Conservation (phyloP, 179 eudicot species). For the Silene coronaria region DNA sequence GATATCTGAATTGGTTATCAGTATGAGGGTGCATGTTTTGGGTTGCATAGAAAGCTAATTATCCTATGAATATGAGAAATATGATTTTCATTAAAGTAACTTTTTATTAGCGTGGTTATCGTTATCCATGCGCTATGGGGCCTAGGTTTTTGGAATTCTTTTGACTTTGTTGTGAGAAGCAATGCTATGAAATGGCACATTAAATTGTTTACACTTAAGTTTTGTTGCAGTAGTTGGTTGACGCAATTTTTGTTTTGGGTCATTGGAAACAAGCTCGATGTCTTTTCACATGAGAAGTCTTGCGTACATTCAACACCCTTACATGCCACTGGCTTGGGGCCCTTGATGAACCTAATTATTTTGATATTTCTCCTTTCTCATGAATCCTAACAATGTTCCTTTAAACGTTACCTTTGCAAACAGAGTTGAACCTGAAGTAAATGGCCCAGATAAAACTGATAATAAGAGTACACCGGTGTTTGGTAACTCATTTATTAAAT, state of each 20-base stretch:
- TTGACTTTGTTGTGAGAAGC: not conserved
- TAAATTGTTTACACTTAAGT: not conserved
- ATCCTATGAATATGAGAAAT: not conserved
- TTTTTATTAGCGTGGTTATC: not conserved
- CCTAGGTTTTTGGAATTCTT: not conserved
- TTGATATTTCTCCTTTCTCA: not conserved
- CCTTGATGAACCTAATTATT: not conserved
- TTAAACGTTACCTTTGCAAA: conserved; percentile 20
- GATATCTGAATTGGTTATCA: not conserved
- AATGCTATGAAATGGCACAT: not conserved
- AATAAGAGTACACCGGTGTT: conserved; percentile 22
- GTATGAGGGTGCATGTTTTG: not conserved
- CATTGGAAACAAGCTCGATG: not conserved
- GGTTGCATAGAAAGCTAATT: not conserved
- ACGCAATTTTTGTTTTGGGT: not conserved
- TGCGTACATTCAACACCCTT: not conserved
- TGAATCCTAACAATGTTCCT: not conserved
- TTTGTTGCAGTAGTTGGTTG: too few species aligned
- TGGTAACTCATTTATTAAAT: conserved; percentile 21
- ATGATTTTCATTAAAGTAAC: not conserved
- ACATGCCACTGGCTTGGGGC: not conserved
- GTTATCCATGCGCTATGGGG: not conserved
- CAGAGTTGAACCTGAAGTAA: conserved; percentile 15
- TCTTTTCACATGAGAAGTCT: not conserved
- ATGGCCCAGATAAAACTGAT: conserved; percentile 24